Evolutionary conservation across 2,329 filamentous ascomycete genomes (phyloP).

Genomic region (Cercospora nicotianae): DNA sequence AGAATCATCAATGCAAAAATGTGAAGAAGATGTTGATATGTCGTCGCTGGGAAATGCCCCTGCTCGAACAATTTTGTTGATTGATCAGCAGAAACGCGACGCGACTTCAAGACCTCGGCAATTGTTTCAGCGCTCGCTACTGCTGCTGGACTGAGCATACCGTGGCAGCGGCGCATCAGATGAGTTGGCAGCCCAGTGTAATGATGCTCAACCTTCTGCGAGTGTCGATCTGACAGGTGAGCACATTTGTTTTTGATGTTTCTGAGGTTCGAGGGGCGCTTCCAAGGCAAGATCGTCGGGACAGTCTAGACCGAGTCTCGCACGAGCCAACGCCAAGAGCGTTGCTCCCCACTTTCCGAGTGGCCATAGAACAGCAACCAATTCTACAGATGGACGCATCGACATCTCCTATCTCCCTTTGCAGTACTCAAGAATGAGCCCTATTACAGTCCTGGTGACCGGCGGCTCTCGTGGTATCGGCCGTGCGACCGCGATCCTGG

Average conservation of each 20-base stretch:
- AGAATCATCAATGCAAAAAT: not conserved
- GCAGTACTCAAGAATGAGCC: not conserved
- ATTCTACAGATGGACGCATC: not conserved
- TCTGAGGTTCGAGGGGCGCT: not conserved
- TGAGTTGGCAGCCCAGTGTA: not conserved
- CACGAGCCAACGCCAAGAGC: not conserved
- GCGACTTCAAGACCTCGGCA: not conserved
- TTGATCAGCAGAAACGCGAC: not conserved
- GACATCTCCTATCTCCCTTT: not conserved
- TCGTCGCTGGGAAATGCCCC: not conserved
- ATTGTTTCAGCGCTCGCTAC: not conserved
- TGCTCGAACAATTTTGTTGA: not conserved
- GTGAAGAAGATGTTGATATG: not conserved
- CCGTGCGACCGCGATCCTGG: constrained; percentile 29
- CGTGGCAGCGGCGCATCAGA: not conserved
- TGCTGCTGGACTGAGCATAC: not conserved
- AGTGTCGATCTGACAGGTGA: not conserved
- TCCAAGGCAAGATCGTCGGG: not conserved
- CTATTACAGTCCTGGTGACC: constrained; percentile 25
- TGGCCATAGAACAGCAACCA: not conserved
- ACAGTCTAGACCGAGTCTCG: not conserved
- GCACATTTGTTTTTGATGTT: not conserved
- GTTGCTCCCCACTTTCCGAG: constrained; percentile 2
- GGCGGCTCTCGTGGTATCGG: constrained; percentile 34
- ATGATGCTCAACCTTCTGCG: not conserved